phyloP scores from a whole-genome alignment of 768 basidiomycete genomes.

The Suillus americanus region DNA sequence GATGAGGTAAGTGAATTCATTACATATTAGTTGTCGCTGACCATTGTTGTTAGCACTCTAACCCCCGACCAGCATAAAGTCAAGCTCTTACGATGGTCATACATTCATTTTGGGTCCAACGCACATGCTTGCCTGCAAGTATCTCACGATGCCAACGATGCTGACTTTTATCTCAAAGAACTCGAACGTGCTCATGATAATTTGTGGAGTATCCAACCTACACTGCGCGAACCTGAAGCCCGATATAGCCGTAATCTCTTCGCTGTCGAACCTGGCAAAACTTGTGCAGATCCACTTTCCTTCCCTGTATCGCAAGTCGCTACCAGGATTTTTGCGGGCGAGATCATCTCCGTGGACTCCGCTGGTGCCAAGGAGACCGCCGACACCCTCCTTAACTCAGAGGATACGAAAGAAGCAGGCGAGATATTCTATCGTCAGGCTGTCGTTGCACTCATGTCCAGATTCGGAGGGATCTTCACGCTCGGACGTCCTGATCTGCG shows the following conservation, averaged over 20 bases:
- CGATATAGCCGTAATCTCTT: neutral
- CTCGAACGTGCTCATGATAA: neutral
- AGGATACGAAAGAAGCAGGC: neutral
- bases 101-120: neutral
- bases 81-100: neutral
- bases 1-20: neutral
- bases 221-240: neutral
- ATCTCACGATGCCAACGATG: neutral
- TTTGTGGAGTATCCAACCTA: neutral
- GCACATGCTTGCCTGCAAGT: neutral
- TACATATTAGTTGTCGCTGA: neutral
- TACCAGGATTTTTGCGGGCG: neutral
- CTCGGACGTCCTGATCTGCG: neutral
- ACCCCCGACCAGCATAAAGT: neutral
- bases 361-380: neutral
- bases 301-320: neutral
- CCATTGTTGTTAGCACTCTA: neutral
- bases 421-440: neutral
- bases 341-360: neutral
- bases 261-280: neutral
- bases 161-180: neutral
- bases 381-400: neutral
- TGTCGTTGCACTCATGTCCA: neutral
- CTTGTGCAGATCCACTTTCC: neutral
- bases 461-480: neutral